Evolutionary conservation across 2,329 filamentous ascomycete genomes (phyloP), one percentile per base, ranked within the genome.

Genomic region (Sarocladiaceae sp.): DNA sequence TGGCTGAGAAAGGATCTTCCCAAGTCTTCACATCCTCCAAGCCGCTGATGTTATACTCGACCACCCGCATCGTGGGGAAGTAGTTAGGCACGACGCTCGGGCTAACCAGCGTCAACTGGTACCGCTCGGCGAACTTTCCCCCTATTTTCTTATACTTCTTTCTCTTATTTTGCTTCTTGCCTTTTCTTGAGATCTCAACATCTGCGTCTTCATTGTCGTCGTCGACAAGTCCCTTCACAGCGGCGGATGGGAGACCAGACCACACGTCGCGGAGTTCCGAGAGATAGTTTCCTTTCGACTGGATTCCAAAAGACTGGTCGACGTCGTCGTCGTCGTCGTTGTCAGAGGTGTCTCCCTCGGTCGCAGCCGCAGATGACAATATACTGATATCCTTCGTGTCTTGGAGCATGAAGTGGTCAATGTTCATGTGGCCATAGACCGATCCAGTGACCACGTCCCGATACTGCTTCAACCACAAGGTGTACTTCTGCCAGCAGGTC

Each of bases 401-500:
- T 55, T 95, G 88, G 13, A 98, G 68, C 58, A 97, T 77, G 64
- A 98, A 98, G 62, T 98, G 93, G 56, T 98, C 93, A 51, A 96
- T 86, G 58, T 98, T 98, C 93, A 98, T 97, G 61, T 98, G 93
- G 2, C 91, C 93, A 58, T 85, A 98, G 5, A 95, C 58, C 20
- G 80, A 81, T 11, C 78, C 81, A 16, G 90, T 74, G 16, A 98
- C 74, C 29, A 98, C 83, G 61, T 98, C 93, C 26, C 93, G 85
- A 63, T 89, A 98, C 61, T 94, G 88, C 53, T 81, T 78, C 56
- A 91, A 68, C 88, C 90, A 97, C 3, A 97, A 68, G 0, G 88
- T 85, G 64, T 95, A 98, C 61, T 95, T 96, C 61, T 96, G 91
- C 90, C 91, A 98, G 67, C 93, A 98, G 0, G 86, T 89, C 70